phyloP scores from a whole-genome alignment of 129 eudicot genomes.

The Artemisia annua region DNA sequence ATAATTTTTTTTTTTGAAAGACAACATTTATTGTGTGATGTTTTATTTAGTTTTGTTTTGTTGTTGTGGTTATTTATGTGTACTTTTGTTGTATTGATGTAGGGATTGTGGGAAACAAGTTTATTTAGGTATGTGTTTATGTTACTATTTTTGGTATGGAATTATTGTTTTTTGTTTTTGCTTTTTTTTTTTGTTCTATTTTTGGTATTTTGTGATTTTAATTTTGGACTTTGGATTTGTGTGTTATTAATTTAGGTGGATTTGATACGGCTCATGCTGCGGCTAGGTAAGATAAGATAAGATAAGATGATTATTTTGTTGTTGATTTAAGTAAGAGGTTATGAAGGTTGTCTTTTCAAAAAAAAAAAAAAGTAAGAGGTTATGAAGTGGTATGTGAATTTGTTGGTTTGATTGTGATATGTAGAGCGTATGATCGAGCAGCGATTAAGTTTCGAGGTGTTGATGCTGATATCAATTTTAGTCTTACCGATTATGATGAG shows the following conservation, averaged over 20 bases:
- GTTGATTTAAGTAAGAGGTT: too few relatives aligned
- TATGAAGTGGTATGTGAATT: too few relatives aligned
- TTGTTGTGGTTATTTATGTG: constrained; percentile 16
- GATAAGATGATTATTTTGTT: not conserved
- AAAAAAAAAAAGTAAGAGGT: too few relatives aligned
- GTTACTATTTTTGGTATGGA: constrained; percentile 23
- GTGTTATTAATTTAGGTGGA: constrained; percentile 50
- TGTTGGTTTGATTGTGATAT: not conserved
- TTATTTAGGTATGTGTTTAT: constrained; percentile 61
- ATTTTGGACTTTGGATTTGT: constrained; percentile 18
- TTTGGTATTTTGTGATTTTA: constrained; percentile 21
- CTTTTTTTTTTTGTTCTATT: constrained; percentile 17
- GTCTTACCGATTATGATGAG: constrained; percentile 49
- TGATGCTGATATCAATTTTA: constrained; percentile 63
- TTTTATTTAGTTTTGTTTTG: not conserved
- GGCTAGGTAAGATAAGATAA: constrained; percentile 48
- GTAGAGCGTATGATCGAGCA: constrained; percentile 68
- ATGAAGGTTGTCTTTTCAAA: too few relatives aligned
- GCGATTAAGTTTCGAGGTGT: constrained; percentile 64
- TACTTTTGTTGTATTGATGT: constrained; percentile 38
- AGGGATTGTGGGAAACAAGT: constrained; percentile 96
- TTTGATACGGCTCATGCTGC: constrained; percentile 94
- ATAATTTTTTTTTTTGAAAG: not conserved
- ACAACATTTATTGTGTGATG: too few relatives aligned
- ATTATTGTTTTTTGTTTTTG: constrained; percentile 8